Percentiles rank a stretch among this genome's conserved stretches.
These are phyloP conservation scores for Simmondsia chinensis DNA, from an alignment of 148 eudicot genomes.

Conservation along the genomic window DNA sequence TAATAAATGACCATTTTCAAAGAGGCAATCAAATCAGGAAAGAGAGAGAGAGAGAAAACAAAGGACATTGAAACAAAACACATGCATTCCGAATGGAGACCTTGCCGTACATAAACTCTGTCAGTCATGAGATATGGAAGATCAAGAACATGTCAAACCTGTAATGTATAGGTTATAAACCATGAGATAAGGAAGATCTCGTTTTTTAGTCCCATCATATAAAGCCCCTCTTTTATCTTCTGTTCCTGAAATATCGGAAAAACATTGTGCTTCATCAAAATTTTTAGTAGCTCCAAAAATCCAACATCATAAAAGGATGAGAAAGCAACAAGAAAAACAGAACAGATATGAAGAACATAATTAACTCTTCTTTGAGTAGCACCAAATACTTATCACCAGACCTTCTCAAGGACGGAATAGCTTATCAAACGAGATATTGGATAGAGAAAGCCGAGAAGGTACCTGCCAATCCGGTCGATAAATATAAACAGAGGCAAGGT, in stretches of 20 bases:
- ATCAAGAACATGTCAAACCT: conserved; percentile 37
- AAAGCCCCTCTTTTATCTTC: conserved; percentile 95
- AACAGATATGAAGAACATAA: neutral
- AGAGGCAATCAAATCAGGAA: too few species aligned
- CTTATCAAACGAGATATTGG: conserved; percentile 94
- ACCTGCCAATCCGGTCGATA: conserved; percentile 35
- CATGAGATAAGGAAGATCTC: conserved; percentile 80
- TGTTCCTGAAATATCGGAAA: conserved; percentile 56
- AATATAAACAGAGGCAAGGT: conserved; percentile 3
- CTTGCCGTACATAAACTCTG: too few species aligned
- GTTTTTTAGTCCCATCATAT: conserved; percentile 96
- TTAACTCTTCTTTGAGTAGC: neutral
- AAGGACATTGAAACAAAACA: too few species aligned
- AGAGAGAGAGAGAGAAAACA: too few species aligned
- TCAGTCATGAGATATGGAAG: neutral
- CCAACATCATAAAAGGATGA: too few species aligned
- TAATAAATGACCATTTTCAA: too few species aligned
- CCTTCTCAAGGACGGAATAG: conserved; percentile 93
- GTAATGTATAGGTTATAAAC: conserved; percentile 82
- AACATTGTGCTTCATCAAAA: conserved; percentile 4
- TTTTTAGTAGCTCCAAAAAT: too few species aligned
- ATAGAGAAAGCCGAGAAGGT: conserved; percentile 93
- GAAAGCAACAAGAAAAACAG: neutral
- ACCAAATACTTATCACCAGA: conserved; percentile 16
- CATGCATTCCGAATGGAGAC: too few species aligned